Evolutionary conservation across 176 grass and related monocot species (phyloP), one percentile per base, ranked within the genome.

Genomic region (Eleusine indica): DNA sequence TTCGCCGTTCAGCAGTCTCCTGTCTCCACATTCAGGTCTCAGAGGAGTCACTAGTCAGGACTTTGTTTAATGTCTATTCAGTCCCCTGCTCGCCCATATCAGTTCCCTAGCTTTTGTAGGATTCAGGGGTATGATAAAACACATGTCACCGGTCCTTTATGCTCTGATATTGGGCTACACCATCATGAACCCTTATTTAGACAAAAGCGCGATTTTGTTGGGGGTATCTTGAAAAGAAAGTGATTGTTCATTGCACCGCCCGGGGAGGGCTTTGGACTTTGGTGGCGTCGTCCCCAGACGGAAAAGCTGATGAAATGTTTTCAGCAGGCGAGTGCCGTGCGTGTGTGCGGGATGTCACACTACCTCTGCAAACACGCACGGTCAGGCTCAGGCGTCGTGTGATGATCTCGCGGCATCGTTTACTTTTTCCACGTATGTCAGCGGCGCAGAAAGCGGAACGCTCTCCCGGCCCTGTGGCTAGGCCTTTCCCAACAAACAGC

Each of bases 151-250:
- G 3, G 37, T 19, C n/a, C 21, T 71, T 79, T 77, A 30, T 71
- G 79, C 79, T 42, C 37, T 30, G 49, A 3, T 70, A 85, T 68
- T 81, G 78, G 65, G 25, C 54, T 70, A 58, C 87, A 81, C 37
- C 56, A 89, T 89, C 53, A 89, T 85, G 65, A 81, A 76, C 77
- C 66, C 66, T 7, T 17, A 53, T 56, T 81, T 66, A 85, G 37
- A 12, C 63, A 84, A 89, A 76, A 73, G 9, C 71, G 8, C 25
- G 71, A 46, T 21, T 52, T 52, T 47, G 52, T 57, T 71, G 11
- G 9, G 38, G 39, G 39, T 72, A 81, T 47, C 83, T 66, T 77
- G 6, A 39, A 89, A 77, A 66, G 25, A 86, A 86, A 86, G 83
- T 0, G 9, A 69, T 46, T 10, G 67, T 70, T 61, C 77, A 42